Evolutionary conservation across 2,329 filamentous ascomycete species (phyloP).

Genomic region (Lasiodiplodia hormozganensis): DNA sequence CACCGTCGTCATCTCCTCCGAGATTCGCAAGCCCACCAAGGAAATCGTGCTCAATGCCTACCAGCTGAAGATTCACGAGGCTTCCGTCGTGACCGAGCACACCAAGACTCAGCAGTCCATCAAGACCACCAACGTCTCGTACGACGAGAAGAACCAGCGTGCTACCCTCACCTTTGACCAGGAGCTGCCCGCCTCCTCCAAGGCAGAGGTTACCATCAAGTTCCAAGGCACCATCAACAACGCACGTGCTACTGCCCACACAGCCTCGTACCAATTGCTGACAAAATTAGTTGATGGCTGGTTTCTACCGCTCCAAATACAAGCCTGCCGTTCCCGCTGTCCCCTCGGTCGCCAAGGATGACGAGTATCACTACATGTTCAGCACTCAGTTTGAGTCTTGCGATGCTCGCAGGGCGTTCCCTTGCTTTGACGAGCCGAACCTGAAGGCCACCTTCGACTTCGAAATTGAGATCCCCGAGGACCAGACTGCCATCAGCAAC

Average conservation of each 20-base stretch:
- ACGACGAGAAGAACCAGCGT: constrained; percentile 84
- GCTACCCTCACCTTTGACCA: constrained; percentile 78
- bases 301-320: constrained; percentile 94
- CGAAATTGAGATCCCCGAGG: constrained; percentile 86
- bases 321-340: constrained; percentile 77
- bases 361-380: constrained; percentile 71
- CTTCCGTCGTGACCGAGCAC: constrained; percentile 66
- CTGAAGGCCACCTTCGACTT: constrained; percentile 95
- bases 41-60: constrained; percentile 85
- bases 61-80: constrained; percentile 77
- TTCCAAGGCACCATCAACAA: constrained; percentile 88
- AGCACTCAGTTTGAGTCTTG: constrained; percentile 98
- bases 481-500: constrained; percentile 89
- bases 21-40: constrained; percentile 73
- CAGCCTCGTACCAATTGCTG: background rate
- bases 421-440: constrained; percentile 95
- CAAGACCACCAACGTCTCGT: constrained; percentile 72
- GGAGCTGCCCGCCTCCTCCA: constrained; percentile 71
- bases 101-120: constrained; percentile 64
- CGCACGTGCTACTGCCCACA: constrained; percentile 47
- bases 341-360: constrained; percentile 77
- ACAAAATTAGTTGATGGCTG: constrained; percentile 68
- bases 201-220: constrained; percentile 71
- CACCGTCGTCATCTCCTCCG: constrained; percentile 78
- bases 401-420: constrained; percentile 92